phyloP scores from a whole-genome alignment of 2,329 filamentous ascomycete species.

The Exophiala phaeomuriformis region DNA sequence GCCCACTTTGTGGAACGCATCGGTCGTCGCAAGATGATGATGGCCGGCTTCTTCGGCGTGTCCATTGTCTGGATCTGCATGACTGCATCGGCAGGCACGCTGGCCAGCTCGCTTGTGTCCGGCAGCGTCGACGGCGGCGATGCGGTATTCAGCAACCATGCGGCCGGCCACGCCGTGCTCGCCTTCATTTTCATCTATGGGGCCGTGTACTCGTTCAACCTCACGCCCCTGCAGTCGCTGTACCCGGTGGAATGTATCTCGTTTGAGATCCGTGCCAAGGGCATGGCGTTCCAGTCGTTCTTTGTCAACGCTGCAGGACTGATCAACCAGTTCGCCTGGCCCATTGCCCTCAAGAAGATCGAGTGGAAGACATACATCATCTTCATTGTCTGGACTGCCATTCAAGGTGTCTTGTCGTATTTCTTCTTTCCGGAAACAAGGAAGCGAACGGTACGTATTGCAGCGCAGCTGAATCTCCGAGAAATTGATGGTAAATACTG shows the following conservation, averaged over 20 bases:
- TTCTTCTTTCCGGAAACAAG: slow-evolving; percentile 7
- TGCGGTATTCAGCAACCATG: slow-evolving; percentile 29
- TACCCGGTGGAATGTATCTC: slow-evolving; percentile 50
- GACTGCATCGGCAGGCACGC: slow-evolving; percentile 41
- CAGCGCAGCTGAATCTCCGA: neutral
- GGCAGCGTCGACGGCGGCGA: slow-evolving; percentile 28
- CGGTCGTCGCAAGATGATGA: slow-evolving; percentile 52
- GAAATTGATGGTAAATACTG: neutral
- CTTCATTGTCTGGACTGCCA: slow-evolving; percentile 35
- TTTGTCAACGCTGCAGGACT: slow-evolving; percentile 42
- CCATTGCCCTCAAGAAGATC: slow-evolving; percentile 39
- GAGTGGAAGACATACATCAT: slow-evolving; percentile 43
- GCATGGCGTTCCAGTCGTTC: slow-evolving; percentile 46
- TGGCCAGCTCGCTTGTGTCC: slow-evolving; percentile 23
- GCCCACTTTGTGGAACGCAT: slow-evolving; percentile 52
- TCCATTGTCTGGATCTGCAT: slow-evolving; percentile 48
- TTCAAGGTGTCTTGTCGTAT: slow-evolving; percentile 24
- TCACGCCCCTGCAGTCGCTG: slow-evolving; percentile 44
- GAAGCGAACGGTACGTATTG: slow-evolving; percentile 5
- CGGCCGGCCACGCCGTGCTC: slow-evolving; percentile 42
- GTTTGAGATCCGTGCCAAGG: slow-evolving; percentile 51
- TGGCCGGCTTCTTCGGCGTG: slow-evolving; percentile 46
- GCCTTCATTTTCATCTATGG: slow-evolving; percentile 52
- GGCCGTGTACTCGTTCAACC: slow-evolving; percentile 45
- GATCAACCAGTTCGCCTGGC: slow-evolving; percentile 43